These are phyloP conservation scores for Protostelium mycophagum DNA, from an alignment of 78 protist genomes.

Conservation along the genomic window DNA sequence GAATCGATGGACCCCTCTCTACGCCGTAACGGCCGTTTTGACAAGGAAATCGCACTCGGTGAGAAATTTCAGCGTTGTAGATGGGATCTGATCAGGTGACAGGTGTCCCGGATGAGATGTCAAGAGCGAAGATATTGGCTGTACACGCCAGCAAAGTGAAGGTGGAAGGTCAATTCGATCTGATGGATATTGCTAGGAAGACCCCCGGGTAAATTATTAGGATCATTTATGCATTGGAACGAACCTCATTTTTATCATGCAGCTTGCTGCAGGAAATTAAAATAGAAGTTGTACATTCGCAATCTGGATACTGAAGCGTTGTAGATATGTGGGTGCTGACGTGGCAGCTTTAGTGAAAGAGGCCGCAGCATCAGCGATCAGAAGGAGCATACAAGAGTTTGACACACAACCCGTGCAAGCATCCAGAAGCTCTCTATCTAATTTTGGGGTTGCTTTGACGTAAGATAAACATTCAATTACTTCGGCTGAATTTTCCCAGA, in stretches of 20 bases:
- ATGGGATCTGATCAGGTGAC: too few species aligned
- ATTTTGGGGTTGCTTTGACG: background rate
- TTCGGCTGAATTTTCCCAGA: background rate
- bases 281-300: too few species aligned
- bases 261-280: too few species aligned
- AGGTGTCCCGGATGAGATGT: conserved; percentile 81
- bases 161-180: conserved; percentile 46
- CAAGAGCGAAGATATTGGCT: conserved; percentile 61
- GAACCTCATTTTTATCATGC: too few species aligned
- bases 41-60: conserved; percentile 81
- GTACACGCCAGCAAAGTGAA: conserved; percentile 44
- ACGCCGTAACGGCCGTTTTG: conserved; percentile 95
- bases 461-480: background rate
- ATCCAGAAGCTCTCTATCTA: background rate
- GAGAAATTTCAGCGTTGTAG: too few species aligned
- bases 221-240: too few species aligned
- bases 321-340: conserved; percentile 78
- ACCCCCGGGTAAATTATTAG: conserved; percentile 87
- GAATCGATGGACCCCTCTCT: conserved; percentile 92
- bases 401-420: background rate
- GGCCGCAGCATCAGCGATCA: conserved; percentile 81
- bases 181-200: conserved; percentile 40
- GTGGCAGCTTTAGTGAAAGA: conserved; percentile 81
- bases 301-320: background rate
- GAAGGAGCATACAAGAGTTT: conserved; percentile 51